Evolutionary conservation across 352 stramenopile species (phyloP), one percentile per base, ranked within the genome.

Genomic region (Phytophthora pseudosyringae): DNA sequence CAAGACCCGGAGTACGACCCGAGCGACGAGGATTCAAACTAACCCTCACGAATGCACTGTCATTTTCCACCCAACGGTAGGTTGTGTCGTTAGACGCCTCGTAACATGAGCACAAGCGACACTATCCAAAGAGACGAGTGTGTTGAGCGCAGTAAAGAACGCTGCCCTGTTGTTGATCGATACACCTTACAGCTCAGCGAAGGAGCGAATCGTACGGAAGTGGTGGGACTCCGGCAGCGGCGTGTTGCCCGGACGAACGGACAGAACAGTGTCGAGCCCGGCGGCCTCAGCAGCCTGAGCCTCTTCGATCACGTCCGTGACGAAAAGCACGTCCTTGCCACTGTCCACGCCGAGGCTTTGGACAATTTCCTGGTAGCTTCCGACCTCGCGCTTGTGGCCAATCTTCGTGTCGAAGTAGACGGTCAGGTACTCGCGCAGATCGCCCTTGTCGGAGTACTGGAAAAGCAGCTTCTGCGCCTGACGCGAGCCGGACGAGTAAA

Each of bases 401-500:
- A 92, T 78, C 15, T 73, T 85, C 1, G 86, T 95, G 70, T 97
- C 89, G 60, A 97, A 97, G 73, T 95, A 97, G 32, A 88, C 83
- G 38, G 66, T 86, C 62, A 97, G 25, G 35, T 83, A 84, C 29
- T 75, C 48, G 25, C 87, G 85, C 48, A 97, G 64, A 64, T 97
- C 90, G 31, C 88, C 90, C 53, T 89, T 75, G 63, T 91, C 69
- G 3, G 88, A 93, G 69, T 96, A 87, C 62, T 91, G 76, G 60
- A 97, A 97, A 6, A 97, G 75, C 68, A 94, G 71, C 18, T 86
- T 83, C 66, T 97, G 91, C 13, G 91, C 91, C 49, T 91, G 76
- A 15, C 87, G 79, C 66, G 88, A 97, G 11, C 96, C 96, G 6
- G 93, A 98, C 36, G 89, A 98, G 73, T 98, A 99, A 66, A 98